Conservation (phyloP, 2,329 filamentous ascomycete species). For the Orbilia javanica region DNA sequence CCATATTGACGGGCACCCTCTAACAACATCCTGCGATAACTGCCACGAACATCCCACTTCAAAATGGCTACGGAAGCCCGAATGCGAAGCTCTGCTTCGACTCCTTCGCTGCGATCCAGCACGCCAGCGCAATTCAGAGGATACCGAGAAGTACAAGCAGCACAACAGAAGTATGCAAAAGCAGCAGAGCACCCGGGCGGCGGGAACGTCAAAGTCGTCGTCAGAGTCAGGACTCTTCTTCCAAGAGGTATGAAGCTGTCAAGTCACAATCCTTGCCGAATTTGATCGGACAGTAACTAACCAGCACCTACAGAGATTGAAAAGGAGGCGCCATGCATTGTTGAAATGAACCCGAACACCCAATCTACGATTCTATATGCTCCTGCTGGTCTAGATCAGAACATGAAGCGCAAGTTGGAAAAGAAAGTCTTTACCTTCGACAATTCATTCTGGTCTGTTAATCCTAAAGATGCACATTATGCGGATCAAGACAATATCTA, state of each 20-base stretch:
- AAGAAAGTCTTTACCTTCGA: slow-evolving; percentile 96
- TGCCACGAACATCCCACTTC: background rate
- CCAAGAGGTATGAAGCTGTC: slow-evolving; percentile 74
- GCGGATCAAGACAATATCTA: slow-evolving; percentile 94
- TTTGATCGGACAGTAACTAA: slow-evolving; percentile 61
- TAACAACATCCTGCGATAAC: slow-evolving; percentile 22
- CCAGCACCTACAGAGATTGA: slow-evolving; percentile 75
- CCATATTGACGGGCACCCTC: slow-evolving; percentile 21
- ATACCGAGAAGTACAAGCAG: slow-evolving; percentile 43
- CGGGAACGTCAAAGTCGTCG: slow-evolving; percentile 85
- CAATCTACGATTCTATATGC: slow-evolving; percentile 85
- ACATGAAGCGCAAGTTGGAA: slow-evolving; percentile 78
- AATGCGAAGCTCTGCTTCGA: slow-evolving; percentile 78
- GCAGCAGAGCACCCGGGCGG: slow-evolving; percentile 72
- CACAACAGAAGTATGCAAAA: slow-evolving; percentile 62
- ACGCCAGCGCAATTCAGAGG: slow-evolving; percentile 54
- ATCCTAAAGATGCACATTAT: slow-evolving; percentile 83
- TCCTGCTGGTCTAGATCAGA: slow-evolving; percentile 71
- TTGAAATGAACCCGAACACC: slow-evolving; percentile 88
- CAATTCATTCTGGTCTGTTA: slow-evolving; percentile 97
- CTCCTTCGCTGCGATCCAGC: slow-evolving; percentile 79
- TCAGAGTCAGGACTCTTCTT: slow-evolving; percentile 82
- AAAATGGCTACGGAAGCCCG: slow-evolving; percentile 59
- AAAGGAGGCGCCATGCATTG: slow-evolving; percentile 83
- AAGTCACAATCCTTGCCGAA: slow-evolving; percentile 24